These are phyloP conservation scores for Lyophyllum decastes DNA, from an alignment of 768 basidiomycete genomes.

Conservation along the genomic window DNA sequence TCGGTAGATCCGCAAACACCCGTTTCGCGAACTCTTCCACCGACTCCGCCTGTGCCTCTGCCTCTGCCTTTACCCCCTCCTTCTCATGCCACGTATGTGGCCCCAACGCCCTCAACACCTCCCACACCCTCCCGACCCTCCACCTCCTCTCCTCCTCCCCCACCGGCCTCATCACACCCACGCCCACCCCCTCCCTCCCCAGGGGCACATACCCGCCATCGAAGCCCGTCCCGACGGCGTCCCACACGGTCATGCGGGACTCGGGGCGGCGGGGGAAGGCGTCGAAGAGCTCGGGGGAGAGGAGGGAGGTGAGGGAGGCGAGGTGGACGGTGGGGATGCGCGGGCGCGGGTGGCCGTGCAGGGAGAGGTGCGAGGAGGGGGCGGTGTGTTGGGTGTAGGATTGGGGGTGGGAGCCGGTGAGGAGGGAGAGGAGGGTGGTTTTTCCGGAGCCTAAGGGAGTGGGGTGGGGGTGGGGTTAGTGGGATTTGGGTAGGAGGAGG, in stretches of 20 bases:
- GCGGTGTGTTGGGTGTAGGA: constrained; percentile 70
- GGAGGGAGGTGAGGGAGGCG: constrained; percentile 69
- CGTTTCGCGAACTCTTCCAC: constrained; percentile 42
- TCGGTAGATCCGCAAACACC: constrained; percentile 62
- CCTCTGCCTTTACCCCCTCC: background rate
- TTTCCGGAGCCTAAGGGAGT: constrained; percentile 78
- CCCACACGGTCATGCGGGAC: constrained; percentile 59
- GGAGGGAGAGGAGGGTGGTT: constrained; percentile 85
- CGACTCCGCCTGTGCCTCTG: too few species aligned
- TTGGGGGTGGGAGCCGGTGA: constrained; percentile 95
- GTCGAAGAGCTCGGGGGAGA: constrained; percentile 88
- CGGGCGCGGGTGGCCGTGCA: constrained; percentile 55
- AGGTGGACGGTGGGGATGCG: constrained; percentile 69
- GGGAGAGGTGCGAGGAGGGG: constrained; percentile 33
- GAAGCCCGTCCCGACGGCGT: constrained; percentile 87
- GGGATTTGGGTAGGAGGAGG: background rate
- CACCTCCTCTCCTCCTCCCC: constrained; percentile 32
- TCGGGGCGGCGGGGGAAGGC: constrained; percentile 79
- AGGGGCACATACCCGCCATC: constrained; percentile 76
- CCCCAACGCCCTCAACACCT: constrained; percentile 67
- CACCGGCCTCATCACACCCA: constrained; percentile 39
- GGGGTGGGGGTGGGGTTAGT: background rate
- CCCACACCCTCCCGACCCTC: constrained; percentile 41
- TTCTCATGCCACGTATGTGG: constrained; percentile 48
- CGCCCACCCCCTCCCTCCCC: constrained; percentile 45